These are phyloP conservation scores for Sinapis alba DNA, from an alignment of 441 rosid genomes.

Conservation along the genomic window DNA sequence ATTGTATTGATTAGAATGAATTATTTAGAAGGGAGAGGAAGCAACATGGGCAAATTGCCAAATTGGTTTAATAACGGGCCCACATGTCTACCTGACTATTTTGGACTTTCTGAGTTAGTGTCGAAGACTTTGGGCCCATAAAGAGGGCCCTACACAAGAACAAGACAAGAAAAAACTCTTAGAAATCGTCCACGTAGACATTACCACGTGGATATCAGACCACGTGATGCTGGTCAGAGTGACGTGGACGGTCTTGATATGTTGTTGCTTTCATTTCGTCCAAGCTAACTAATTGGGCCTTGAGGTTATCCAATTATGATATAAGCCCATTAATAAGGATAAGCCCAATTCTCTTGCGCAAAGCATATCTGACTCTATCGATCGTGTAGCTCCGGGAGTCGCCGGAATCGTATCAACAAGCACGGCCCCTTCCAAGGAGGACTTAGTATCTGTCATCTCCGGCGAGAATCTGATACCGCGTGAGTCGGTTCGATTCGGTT, in stretches of 20 bases:
- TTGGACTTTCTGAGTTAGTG: constrained; percentile 39
- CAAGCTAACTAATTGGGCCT: background rate
- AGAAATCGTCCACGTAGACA: constrained; percentile 13
- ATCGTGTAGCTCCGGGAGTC: background rate
- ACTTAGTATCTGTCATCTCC: background rate
- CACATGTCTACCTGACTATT: constrained; percentile 33
- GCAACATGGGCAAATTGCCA: constrained; percentile 40
- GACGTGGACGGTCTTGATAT: background rate
- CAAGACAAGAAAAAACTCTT: constrained; percentile 21
- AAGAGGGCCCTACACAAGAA: constrained; percentile 18
- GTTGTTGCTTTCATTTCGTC: background rate
- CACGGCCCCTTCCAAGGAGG: background rate
- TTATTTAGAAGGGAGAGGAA: constrained; percentile 23
- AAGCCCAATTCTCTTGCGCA: background rate
- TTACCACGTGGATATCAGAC: constrained; percentile 1
- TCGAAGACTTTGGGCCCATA: constrained; percentile 27
- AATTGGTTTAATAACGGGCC: constrained; percentile 34
- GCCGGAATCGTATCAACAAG: constrained; percentile 16
- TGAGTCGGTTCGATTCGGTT: background rate
- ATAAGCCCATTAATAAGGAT: background rate
- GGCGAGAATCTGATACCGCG: background rate
- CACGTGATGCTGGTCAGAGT: constrained; percentile 5
- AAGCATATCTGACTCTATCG: background rate
- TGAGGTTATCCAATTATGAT: background rate
- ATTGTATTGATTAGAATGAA: constrained; percentile 8